phyloP scores from a whole-genome alignment of 2,329 filamentous ascomycete genomes.

The Fusarium austroafricanum region DNA sequence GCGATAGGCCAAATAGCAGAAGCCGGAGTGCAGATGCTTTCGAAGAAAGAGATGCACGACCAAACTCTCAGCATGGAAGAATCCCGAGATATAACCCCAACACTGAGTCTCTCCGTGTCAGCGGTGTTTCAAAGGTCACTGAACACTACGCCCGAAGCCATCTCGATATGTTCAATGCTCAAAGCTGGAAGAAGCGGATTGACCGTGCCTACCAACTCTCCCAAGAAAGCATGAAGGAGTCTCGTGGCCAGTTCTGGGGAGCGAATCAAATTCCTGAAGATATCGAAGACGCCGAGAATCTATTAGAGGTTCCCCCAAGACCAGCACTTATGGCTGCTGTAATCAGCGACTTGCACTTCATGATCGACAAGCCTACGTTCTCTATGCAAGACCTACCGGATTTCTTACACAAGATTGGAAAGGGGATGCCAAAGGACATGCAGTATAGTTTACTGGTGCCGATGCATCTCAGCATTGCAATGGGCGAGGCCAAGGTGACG shows the following conservation, averaged over 20 bases:
- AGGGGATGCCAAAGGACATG: constrained; percentile 94
- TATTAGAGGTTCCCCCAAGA: constrained; percentile 85
- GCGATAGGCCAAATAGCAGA: constrained; percentile 55
- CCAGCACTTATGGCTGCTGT: constrained; percentile 84
- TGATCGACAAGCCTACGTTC: constrained; percentile 93
- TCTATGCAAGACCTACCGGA: constrained; percentile 82
- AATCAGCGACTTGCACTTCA: constrained; percentile 85
- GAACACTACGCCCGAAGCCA: constrained; percentile 80
- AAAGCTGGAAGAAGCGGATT: constrained; percentile 93
- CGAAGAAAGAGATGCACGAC: constrained; percentile 47
- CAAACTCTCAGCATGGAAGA: constrained; percentile 53
- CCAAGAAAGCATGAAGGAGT: constrained; percentile 79
- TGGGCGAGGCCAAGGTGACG: constrained; percentile 89
- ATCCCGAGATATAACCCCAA: constrained; percentile 83
- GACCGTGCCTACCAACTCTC: constrained; percentile 78
- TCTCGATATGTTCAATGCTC: constrained; percentile 83
- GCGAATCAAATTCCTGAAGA: constrained; percentile 84
- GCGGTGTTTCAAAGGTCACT: constrained; percentile 76
- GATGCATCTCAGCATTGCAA: constrained; percentile 87
- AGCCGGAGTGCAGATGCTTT: constrained; percentile 67
- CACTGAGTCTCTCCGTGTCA: constrained; percentile 72
- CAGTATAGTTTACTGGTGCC: constrained; percentile 90
- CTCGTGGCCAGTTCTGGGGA: constrained; percentile 84
- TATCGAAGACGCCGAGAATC: constrained; percentile 82
- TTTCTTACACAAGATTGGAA: constrained; percentile 91